A percentile compares a stretch with the other conserved stretches of the same genome.
These are phyloP conservation scores for Penicillium sp. DNA, from an alignment of 2,329 filamentous ascomycete species.

Conservation along the genomic window DNA sequence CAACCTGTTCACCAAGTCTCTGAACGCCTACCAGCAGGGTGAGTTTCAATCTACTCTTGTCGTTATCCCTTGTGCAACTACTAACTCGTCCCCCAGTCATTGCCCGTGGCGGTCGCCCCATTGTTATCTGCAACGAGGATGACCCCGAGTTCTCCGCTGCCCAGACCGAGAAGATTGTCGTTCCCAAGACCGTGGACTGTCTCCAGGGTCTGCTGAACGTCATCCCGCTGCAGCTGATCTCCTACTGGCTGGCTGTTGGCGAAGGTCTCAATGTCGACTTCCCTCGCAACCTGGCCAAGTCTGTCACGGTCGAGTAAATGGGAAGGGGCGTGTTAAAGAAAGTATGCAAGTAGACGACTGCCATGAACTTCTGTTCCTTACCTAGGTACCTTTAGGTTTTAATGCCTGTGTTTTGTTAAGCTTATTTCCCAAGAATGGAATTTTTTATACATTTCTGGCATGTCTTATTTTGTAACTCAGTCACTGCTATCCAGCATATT, in stretches of 20 bases:
- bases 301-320: conserved; percentile 92
- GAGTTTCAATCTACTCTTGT: conserved; percentile 32
- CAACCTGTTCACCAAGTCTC: conserved; percentile 95
- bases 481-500: no score
- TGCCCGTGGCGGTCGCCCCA: conserved; percentile 91
- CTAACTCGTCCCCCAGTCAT: conserved; percentile 65
- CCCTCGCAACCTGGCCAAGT: conserved; percentile 98
- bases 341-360: conserved; percentile 24
- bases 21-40: conserved; percentile 99
- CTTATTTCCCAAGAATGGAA: conserved; percentile 23
- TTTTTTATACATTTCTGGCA: neutral
- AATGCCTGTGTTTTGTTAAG: conserved; percentile 17
- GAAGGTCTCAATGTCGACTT: conserved; percentile 98
- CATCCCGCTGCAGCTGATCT: conserved; percentile 94
- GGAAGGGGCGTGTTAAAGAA: neutral
- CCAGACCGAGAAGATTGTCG: conserved; percentile 95
- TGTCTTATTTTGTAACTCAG: no score
- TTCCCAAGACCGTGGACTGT: conserved; percentile 91
- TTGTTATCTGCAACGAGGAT: conserved; percentile 93
- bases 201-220: conserved; percentile 98
- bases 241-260: conserved; percentile 96
- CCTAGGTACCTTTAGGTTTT: conserved; percentile 21
- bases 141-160: conserved; percentile 87
- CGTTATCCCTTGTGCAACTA: conserved; percentile 9
- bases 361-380: conserved; percentile 23